Evolutionary conservation across 768 basidiomycete genomes (phyloP).

Genomic region (Boletellus ananas): DNA sequence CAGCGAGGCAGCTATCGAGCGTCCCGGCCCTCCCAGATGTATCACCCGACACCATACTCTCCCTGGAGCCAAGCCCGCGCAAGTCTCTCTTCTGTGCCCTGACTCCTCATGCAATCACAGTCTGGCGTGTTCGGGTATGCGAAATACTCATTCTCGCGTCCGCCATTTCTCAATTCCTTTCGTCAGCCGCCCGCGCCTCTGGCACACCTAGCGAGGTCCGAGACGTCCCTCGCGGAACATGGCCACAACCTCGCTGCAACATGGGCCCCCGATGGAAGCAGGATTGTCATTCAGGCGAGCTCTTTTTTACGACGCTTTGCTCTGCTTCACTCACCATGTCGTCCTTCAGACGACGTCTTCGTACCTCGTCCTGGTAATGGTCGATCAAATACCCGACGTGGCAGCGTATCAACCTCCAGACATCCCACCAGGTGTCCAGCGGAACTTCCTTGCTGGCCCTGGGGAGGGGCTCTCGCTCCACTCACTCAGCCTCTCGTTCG

Average conservation of each 20-base stretch:
- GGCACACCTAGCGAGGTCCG: slow-evolving; percentile 71
- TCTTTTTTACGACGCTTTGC: background rate
- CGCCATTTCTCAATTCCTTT: background rate
- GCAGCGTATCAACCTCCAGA: slow-evolving; percentile 55
- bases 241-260: slow-evolving; percentile 72
- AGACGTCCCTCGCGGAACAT: slow-evolving; percentile 74
- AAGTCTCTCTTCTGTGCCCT: slow-evolving; percentile 77
- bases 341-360: slow-evolving; percentile 68
- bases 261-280: slow-evolving; percentile 82
- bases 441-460: slow-evolving; percentile 71
- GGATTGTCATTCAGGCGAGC: slow-evolving; percentile 76
- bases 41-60: slow-evolving; percentile 54
- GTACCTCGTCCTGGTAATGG: slow-evolving; percentile 69
- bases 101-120: slow-evolving; percentile 63
- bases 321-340: background rate
- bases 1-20: slow-evolving; percentile 68
- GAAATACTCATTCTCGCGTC: background rate
- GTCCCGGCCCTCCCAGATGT: slow-evolving; percentile 65
- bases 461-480: slow-evolving; percentile 76
- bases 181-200: slow-evolving; percentile 65
- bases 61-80: slow-evolving; percentile 60
- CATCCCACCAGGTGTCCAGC: slow-evolving; percentile 45
- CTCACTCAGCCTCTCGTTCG: slow-evolving; percentile 65
- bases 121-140: slow-evolving; percentile 82
- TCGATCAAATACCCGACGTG: slow-evolving; percentile 55